These are phyloP conservation scores for Termitomyces heimii DNA, from an alignment of 768 basidiomycete species.

Conservation along the genomic window DNA sequence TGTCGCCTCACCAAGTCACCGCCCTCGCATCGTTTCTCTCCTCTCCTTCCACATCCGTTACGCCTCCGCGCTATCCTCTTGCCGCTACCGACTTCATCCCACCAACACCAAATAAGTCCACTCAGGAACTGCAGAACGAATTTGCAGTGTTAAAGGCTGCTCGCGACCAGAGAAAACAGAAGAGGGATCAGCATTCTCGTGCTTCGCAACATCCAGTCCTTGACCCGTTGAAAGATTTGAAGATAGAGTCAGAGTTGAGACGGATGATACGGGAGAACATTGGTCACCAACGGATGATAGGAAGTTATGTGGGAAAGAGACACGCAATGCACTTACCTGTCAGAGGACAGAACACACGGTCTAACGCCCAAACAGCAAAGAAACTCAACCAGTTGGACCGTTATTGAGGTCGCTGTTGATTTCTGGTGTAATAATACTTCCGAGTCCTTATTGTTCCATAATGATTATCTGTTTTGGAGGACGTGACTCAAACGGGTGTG, in stretches of 20 bases:
- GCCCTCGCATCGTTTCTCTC: slow-evolving; percentile 92
- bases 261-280: slow-evolving; percentile 87
- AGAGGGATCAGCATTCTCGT: slow-evolving; percentile 17
- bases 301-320: slow-evolving; percentile 87
- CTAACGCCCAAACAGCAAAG: slow-evolving; percentile 85
- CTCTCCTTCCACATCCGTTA: slow-evolving; percentile 71
- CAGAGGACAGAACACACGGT: slow-evolving; percentile 88
- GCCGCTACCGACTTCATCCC: slow-evolving; percentile 49
- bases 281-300: slow-evolving; percentile 88
- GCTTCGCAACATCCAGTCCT: slow-evolving; percentile 16
- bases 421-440: slow-evolving; percentile 1
- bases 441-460: background rate
- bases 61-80: slow-evolving; percentile 62
- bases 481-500: slow-evolving; percentile 22
- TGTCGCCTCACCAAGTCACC: slow-evolving; percentile 85
- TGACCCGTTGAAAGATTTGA: slow-evolving; percentile 70
- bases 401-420: slow-evolving; percentile 15
- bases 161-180: slow-evolving; percentile 24
- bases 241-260: slow-evolving; percentile 84
- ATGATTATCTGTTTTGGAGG: background rate
- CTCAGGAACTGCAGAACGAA: slow-evolving; percentile 32
- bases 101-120: slow-evolving; percentile 35
- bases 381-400: slow-evolving; percentile 87
- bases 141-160: slow-evolving; percentile 25
- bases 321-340: slow-evolving; percentile 94